These are phyloP conservation scores for Heritiera fomes DNA, from an alignment of 345 rosid genomes.

Conservation along the genomic window DNA sequence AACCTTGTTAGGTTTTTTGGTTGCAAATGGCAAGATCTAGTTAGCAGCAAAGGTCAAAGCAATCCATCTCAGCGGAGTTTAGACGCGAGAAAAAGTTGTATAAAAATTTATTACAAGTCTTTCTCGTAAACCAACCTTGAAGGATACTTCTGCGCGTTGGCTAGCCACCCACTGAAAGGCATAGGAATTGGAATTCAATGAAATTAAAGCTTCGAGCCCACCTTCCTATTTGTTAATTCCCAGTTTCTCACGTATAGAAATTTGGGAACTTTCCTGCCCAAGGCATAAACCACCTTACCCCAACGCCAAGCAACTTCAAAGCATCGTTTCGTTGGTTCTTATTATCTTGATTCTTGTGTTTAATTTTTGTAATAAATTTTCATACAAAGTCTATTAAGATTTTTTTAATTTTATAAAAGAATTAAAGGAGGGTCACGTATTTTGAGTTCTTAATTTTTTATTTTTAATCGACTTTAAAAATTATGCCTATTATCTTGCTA, in stretches of 20 bases:
- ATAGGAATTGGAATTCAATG: too few relatives aligned
- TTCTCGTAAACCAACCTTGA: neutral
- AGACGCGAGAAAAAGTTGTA: too few relatives aligned
- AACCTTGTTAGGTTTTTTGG: neutral
- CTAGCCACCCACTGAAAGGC: neutral
- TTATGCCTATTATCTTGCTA: too few relatives aligned
- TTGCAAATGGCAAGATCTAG: neutral
- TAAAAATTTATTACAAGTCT: too few relatives aligned
- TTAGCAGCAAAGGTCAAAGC: neutral
- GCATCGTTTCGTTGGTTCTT: neutral
- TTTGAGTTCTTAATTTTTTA: too few relatives aligned
- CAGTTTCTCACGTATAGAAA: neutral
- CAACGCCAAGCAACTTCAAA: neutral
- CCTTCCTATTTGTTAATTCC: neutral
- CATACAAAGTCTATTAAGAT: too few relatives aligned
- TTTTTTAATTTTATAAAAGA: too few relatives aligned
- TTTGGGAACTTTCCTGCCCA: neutral
- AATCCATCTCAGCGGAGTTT: neutral
- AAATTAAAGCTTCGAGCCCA: neutral
- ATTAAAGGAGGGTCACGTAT: too few relatives aligned
- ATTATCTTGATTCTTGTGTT: too few relatives aligned
- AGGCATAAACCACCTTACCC: neutral
- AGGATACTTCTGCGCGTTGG: neutral
- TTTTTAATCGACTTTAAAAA: too few relatives aligned
- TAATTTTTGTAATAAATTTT: too few relatives aligned